Conservation (phyloP, 2,329 filamentous ascomycete genomes). For the Ophiostoma sp. region DNA sequence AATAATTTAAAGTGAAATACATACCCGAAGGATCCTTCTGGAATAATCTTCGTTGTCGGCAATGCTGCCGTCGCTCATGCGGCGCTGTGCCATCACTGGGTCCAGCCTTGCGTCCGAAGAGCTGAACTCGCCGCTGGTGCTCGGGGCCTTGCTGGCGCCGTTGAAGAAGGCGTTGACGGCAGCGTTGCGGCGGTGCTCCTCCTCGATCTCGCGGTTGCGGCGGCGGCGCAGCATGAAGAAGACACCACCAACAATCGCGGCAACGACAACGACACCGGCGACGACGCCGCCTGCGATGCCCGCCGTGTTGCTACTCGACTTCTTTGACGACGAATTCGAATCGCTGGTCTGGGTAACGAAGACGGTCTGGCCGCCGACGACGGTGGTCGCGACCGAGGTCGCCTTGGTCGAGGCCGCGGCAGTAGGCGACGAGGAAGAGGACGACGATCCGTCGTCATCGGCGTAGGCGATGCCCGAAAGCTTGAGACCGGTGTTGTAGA, state of each 20-base stretch:
- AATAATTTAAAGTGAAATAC: slow-evolving; percentile 27
- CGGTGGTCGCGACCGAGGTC: slow-evolving; percentile 25
- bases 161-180: slow-evolving; percentile 72
- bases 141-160: slow-evolving; percentile 53
- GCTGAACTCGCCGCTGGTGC: slow-evolving; percentile 59
- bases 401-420: slow-evolving; percentile 11
- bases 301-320: slow-evolving; percentile 54
- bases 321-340: slow-evolving; percentile 27
- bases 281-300: slow-evolving; percentile 86
- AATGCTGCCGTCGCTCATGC: slow-evolving; percentile 91
- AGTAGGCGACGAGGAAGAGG: slow-evolving; percentile 19
- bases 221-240: slow-evolving; percentile 72
- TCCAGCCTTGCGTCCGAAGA: slow-evolving; percentile 81
- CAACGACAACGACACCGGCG: slow-evolving; percentile 68
- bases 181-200: slow-evolving; percentile 76
- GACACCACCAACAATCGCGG: slow-evolving; percentile 58
- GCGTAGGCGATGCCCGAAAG: slow-evolving; percentile 37
- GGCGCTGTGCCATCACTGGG: slow-evolving; percentile 73
- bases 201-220: slow-evolving; percentile 71
- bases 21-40: slow-evolving; percentile 86
- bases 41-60: slow-evolving; percentile 97
- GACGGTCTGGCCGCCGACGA: slow-evolving; percentile 24
- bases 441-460: slow-evolving; percentile 22
- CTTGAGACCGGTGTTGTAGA: slow-evolving; percentile 48
- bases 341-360: slow-evolving; percentile 29